Conservation (phyloP, 2,329 filamentous ascomycete genomes). For the Claviceps citrina region DNA sequence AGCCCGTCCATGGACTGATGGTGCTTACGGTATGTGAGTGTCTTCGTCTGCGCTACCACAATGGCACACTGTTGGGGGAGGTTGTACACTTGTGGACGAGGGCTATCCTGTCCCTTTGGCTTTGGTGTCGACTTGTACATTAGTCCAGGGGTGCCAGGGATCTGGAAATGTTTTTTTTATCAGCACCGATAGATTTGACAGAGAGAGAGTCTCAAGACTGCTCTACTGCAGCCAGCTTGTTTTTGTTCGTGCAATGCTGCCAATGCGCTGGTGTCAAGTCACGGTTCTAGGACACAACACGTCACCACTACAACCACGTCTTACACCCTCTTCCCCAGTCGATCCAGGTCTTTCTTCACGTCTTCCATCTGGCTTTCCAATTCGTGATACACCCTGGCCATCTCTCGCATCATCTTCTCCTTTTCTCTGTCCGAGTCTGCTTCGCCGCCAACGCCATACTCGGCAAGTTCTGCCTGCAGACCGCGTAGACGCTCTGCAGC, state of each 20-base stretch:
- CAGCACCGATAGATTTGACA: background rate
- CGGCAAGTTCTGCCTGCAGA: slow-evolving; percentile 27
- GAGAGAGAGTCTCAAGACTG: background rate
- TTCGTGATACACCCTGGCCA: slow-evolving; percentile 35
- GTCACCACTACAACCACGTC: background rate
- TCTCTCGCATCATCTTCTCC: slow-evolving; percentile 36
- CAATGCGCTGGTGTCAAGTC: background rate
- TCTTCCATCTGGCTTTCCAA: slow-evolving; percentile 35
- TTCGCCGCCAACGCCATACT: slow-evolving; percentile 33
- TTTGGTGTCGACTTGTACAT: background rate
- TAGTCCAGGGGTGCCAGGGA: no score
- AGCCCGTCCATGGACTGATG: background rate
- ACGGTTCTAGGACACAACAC: background rate
- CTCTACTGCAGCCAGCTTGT: background rate
- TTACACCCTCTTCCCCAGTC: slow-evolving; percentile 11
- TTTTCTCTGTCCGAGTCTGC: slow-evolving; percentile 22
- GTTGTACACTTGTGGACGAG: background rate
- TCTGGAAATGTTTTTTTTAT: slow-evolving; percentile 3
- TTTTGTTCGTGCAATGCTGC: background rate
- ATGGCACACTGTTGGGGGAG: background rate
- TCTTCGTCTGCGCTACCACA: no score
- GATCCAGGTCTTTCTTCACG: slow-evolving; percentile 30
- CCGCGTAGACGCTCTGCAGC: slow-evolving; percentile 27
- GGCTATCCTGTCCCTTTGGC: background rate
- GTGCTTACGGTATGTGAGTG: background rate